Conservation (phyloP, 2,329 filamentous ascomycete species). For the Epichloe festucae region DNA sequence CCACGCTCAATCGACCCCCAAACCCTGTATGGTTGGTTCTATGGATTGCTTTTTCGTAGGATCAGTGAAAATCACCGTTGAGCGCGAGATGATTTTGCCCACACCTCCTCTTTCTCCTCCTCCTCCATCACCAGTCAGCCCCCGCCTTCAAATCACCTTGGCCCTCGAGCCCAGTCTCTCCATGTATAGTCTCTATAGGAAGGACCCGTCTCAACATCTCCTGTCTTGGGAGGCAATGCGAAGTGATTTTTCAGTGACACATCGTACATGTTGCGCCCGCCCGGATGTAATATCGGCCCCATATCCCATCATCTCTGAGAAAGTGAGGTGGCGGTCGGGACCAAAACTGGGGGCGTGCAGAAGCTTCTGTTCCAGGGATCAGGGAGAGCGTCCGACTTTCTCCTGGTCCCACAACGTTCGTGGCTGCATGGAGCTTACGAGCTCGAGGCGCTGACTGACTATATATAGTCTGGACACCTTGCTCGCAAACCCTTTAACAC, state of each 20-base stretch:
- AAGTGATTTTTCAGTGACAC: background rate
- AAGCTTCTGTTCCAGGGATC: background rate
- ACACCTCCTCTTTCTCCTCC: background rate
- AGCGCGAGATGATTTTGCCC: background rate
- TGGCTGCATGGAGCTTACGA: too few species aligned
- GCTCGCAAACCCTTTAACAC: background rate
- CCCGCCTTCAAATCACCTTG: background rate
- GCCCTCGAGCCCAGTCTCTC: background rate
- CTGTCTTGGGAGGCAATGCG: background rate
- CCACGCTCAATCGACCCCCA: background rate
- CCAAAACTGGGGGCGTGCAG: background rate
- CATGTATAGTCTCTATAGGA: background rate
- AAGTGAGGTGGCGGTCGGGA: background rate
- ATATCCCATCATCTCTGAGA: background rate
- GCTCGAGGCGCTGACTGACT: background rate
- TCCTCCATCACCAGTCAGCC: background rate
- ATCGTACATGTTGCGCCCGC: background rate
- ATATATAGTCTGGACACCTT: background rate
- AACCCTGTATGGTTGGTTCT: background rate
- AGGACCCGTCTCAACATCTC: background rate
- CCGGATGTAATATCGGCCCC: background rate
- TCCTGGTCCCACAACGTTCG: background rate
- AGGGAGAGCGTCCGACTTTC: background rate
- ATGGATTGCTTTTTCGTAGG: background rate
- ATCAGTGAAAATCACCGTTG: background rate